Base-by-base conservation (phyloP, 2,329 filamentous ascomycete genomes). In the Fusarium poae region DNA sequence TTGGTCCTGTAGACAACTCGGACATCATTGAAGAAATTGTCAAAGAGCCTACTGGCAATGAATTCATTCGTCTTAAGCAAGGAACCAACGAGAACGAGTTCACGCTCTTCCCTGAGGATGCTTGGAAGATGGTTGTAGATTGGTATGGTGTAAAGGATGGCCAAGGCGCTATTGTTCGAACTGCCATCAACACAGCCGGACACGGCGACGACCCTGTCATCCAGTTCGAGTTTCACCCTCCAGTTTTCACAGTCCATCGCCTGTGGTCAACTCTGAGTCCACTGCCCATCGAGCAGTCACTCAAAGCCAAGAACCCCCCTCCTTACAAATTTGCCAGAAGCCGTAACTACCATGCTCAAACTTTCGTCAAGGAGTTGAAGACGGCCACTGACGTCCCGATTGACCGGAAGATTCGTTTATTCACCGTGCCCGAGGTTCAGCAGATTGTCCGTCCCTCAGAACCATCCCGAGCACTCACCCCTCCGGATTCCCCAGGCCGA, bases 1-100 rank as follows among this genome's bases (percentile, higher is more conserved):
- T 96, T 57, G 94, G 94, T 2, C 92, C 92, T 0, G 87, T 98
- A 32, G 93, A 97, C 82, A 97, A 97, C 76, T 89, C 91, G 1
- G 91, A 94, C 75, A 89, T 97, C 63, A 88, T 94, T 52, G 82
- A 89, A 62, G 85, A 89, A 66, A 83, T 85, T 35, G 81, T 89
- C 58, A 79, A 78, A 50, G 85, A 88, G 61, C 80, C 83, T 12
- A 77, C 77, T 20, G 82, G 81, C 44, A 79, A 81, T 16, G 82
- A 85, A 18, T 97, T 94, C 73, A 87, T 95, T 32, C 89, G 92
- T 5, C 84, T 98, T 44, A 91, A 89, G 70, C 87, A 87, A 3
- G 92, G 90, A 18, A 80, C 90, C 45, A 84, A 89, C 45, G 81
- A 84, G n/a, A 88, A 92, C 34, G 88, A 93, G 55, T 95, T 93